phyloP scores from a whole-genome alignment of 495 filamentous ascomycete genomes.

The Penicillium soppii region DNA sequence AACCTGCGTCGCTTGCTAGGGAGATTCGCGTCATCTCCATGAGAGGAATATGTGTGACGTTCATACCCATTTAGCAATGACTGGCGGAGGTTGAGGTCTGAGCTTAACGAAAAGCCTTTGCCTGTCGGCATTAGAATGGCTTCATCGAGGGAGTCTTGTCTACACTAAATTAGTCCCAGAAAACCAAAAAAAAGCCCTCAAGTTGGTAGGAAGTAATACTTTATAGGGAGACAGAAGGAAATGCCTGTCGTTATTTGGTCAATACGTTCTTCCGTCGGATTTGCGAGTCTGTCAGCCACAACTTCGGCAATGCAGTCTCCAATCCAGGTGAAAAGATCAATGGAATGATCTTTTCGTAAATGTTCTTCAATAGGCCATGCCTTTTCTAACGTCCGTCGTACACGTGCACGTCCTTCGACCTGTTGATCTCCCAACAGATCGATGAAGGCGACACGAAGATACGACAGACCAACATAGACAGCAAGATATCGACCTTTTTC shows the following conservation, averaged over 20 bases:
- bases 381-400: slow-evolving; percentile 60
- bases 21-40: slow-evolving; percentile 18
- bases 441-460: slow-evolving; percentile 71
- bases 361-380: slow-evolving; percentile 73
- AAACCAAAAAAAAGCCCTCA: neutral
- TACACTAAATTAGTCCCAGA: slow-evolving; percentile 23
- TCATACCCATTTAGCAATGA: slow-evolving; percentile 65
- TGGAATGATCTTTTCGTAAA: slow-evolving; percentile 64
- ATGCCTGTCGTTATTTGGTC: slow-evolving; percentile 66
- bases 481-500: slow-evolving; percentile 66
- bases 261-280: slow-evolving; percentile 29
- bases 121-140: slow-evolving; percentile 76
- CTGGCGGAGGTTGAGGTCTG: slow-evolving; percentile 64
- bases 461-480: slow-evolving; percentile 73
- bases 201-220: slow-evolving; percentile 44
- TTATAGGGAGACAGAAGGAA: slow-evolving; percentile 79
- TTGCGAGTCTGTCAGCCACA: slow-evolving; percentile 46
- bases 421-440: slow-evolving; percentile 54
- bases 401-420: slow-evolving; percentile 29
- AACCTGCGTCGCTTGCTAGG: slow-evolving; percentile 31
- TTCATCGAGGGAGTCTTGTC: slow-evolving; percentile 66
- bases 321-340: slow-evolving; percentile 73
- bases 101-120: slow-evolving; percentile 73
- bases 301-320: slow-evolving; percentile 69
- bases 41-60: slow-evolving; percentile 38